Percentiles rank a stretch among this genome's conserved stretches.
These are phyloP conservation scores for Vicia villosa DNA, from an alignment of 306 rosid genomes.

Conservation along the genomic window DNA sequence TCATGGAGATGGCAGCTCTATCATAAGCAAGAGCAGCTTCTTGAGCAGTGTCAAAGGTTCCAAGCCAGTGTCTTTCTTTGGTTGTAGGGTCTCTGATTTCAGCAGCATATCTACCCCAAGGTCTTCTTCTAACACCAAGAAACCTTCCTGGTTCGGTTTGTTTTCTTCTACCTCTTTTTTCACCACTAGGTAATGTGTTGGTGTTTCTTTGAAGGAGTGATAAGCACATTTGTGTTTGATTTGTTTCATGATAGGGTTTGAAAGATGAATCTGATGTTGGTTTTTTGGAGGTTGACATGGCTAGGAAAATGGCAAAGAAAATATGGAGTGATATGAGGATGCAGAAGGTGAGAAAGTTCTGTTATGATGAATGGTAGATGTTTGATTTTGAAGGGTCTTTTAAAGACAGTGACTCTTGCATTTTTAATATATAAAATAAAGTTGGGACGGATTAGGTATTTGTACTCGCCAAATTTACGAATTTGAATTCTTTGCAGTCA, in stretches of 20 bases:
- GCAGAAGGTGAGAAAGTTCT: constrained; percentile 32
- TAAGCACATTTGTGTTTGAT: constrained; percentile 59
- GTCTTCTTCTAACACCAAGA: constrained; percentile 90
- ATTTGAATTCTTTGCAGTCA: no score
- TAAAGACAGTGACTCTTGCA: constrained; percentile 41
- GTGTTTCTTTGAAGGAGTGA: constrained; percentile 58
- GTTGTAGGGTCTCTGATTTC: constrained; percentile 98
- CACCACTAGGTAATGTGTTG: constrained; percentile 53
- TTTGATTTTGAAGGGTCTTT: constrained; percentile 48
- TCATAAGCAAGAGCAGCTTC: constrained; percentile 99
- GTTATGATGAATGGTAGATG: constrained; percentile 41
- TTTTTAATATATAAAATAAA: no score
- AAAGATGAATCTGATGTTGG: constrained; percentile 61
- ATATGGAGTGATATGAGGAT: constrained; percentile 15
- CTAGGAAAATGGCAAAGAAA: constrained; percentile 18
- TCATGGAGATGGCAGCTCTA: constrained; percentile 97
- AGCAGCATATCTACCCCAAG: constrained; percentile 99
- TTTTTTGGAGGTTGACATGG: constrained; percentile 81
- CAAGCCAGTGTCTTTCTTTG: constrained; percentile 98
- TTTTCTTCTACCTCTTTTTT: constrained; percentile 84
- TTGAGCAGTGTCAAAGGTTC: constrained; percentile 98
- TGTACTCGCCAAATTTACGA: no score
- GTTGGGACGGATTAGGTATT: no score
- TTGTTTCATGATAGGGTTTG: constrained; percentile 42
- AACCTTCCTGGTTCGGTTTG: constrained; percentile 92